Evolutionary conservation across 345 rosid species (phyloP).

Genomic region (Ceriops decandra): DNA sequence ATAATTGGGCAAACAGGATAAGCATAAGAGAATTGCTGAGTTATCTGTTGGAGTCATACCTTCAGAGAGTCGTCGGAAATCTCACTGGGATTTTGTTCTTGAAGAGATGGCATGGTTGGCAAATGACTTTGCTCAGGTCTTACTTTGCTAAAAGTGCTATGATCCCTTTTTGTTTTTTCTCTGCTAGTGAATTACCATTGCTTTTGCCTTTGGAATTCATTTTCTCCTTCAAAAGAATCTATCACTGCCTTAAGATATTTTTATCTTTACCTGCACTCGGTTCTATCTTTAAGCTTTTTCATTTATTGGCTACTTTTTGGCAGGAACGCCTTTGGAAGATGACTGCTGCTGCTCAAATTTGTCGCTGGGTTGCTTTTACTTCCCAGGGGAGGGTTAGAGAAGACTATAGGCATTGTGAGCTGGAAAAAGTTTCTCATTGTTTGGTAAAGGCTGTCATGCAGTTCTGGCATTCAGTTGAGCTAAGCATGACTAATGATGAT

Average conservation of each 20-base stretch:
- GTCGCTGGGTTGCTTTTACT: constrained; percentile 61
- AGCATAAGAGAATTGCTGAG: constrained; percentile 80
- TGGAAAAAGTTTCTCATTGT: constrained; percentile 55
- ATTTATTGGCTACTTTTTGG: constrained; percentile 12
- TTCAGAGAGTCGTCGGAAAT: constrained; percentile 47
- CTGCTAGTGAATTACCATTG: background rate
- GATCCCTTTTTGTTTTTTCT: constrained; percentile 9
- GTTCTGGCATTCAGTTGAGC: constrained; percentile 78
- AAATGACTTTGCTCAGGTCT: constrained; percentile 97
- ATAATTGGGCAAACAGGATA: constrained; percentile 55
- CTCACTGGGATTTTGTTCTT: constrained; percentile 97
- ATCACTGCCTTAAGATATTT: background rate
- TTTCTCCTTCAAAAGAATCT: background rate
- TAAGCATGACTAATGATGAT: constrained; percentile 36
- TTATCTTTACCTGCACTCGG: background rate
- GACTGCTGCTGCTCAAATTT: constrained; percentile 93
- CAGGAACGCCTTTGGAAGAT: constrained; percentile 99
- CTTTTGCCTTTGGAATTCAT: background rate
- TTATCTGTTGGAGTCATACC: constrained; percentile 55
- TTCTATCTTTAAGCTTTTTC: background rate
- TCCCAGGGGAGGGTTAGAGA: constrained; percentile 58
- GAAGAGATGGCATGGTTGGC: constrained; percentile 99
- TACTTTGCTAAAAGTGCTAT: constrained; percentile 17
- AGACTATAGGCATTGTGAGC: constrained; percentile 44
- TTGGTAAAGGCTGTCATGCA: constrained; percentile 80